These are phyloP conservation scores for Thalia dealbata DNA, from an alignment of 176 grass and related monocot genomes.

Conservation along the genomic window DNA sequence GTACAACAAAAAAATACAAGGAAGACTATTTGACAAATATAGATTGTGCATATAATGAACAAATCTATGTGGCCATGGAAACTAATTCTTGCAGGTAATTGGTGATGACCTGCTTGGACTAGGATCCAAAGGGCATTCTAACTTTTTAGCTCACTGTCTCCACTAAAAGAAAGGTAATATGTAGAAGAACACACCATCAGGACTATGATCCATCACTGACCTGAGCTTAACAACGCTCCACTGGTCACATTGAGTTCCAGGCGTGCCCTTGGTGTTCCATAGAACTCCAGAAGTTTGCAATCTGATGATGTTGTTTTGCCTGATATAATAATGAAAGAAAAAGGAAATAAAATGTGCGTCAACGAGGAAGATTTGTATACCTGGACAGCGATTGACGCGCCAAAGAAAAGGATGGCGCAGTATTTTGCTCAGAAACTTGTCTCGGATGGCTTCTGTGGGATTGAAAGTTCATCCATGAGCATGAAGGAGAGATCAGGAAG, in stretches of 20 bases:
- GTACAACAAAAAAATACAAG: too few species aligned
- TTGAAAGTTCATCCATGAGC: background rate
- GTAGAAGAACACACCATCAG: background rate
- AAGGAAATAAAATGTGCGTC: background rate
- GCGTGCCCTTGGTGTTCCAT: background rate
- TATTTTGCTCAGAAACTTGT: background rate
- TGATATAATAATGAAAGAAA: background rate
- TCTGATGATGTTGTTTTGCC: background rate
- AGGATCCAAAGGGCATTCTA: background rate
- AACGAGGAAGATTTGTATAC: background rate
- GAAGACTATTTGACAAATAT: too few species aligned
- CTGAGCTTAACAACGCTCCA: background rate
- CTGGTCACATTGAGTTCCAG: background rate
- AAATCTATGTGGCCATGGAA: too few species aligned
- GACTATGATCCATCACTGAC: background rate
- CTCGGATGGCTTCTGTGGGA: background rate
- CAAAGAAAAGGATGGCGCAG: background rate
- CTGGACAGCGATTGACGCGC: too few species aligned
- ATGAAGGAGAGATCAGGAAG: constrained; percentile 7
- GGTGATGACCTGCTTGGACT: too few species aligned
- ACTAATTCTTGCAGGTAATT: too few species aligned
- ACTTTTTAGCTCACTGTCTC: background rate
- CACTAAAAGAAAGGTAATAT: background rate
- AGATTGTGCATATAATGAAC: too few species aligned
- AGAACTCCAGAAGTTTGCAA: background rate